phyloP scores from a whole-genome alignment of 1,139 yeast genomes.

The Casaregolazyma suthepensis region DNA sequence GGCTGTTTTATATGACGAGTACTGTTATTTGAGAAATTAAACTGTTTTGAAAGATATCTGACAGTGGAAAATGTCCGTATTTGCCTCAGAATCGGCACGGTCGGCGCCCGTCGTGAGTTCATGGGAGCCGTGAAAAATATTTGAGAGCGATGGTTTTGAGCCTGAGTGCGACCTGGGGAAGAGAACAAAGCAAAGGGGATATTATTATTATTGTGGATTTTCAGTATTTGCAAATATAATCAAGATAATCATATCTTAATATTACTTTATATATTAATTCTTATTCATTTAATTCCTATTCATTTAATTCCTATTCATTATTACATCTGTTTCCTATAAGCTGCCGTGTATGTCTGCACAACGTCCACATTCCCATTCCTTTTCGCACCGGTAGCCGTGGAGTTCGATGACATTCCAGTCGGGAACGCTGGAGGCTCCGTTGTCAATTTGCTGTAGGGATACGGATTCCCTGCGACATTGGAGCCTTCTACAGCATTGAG shows the following conservation, averaged over 20 bases:
- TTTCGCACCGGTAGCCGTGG: neutral
- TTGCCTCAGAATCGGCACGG: neutral
- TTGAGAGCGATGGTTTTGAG: neutral
- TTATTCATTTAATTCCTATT: neutral
- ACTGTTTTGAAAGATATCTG: neutral
- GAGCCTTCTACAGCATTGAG: constrained; percentile 1
- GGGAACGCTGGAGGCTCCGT: constrained; percentile 6
- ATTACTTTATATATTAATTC: too few species aligned
- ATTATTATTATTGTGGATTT: too few species aligned
- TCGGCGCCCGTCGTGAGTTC: neutral
- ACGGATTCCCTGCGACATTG: constrained; percentile 5
- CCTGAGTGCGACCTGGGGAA: neutral
- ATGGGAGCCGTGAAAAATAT: neutral
- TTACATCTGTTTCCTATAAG: too few species aligned
- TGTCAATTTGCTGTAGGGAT: constrained; percentile 4
- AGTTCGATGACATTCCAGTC: neutral
- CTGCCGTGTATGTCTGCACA: neutral
- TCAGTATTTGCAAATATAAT: too few species aligned
- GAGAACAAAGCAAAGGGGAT: neutral
- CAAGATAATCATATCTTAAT: too few species aligned
- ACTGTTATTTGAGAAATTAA: neutral
- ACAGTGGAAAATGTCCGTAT: neutral
- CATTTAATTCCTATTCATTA: neutral
- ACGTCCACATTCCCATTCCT: neutral
- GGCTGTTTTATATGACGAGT: neutral